These are phyloP conservation scores for Nothopassalora personata DNA, from an alignment of 2,329 filamentous ascomycete genomes.

Conservation along the genomic window DNA sequence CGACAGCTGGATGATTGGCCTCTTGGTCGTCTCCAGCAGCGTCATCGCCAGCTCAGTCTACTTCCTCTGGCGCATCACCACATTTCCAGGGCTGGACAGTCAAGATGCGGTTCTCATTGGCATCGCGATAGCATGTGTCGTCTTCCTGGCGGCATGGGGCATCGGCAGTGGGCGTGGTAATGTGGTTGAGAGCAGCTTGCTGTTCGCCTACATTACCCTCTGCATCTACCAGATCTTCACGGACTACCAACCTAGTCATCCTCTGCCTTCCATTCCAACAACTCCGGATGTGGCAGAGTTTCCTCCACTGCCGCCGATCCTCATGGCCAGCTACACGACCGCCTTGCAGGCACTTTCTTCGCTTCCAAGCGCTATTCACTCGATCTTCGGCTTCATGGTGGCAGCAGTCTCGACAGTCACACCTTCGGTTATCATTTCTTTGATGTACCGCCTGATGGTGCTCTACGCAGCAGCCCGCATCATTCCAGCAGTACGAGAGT, in stretches of 20 bases:
- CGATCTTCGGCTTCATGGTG: constrained; percentile 77
- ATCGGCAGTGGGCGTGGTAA: constrained; percentile 92
- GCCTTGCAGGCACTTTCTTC: constrained; percentile 76
- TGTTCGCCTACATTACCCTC: constrained; percentile 96
- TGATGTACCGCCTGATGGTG: constrained; percentile 88
- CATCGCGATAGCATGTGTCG: constrained; percentile 82
- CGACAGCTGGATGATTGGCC: constrained; percentile 93
- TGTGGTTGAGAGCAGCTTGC: constrained; percentile 85
- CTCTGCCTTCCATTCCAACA: constrained; percentile 42
- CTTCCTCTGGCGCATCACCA: constrained; percentile 91
- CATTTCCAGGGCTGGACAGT: constrained; percentile 88
- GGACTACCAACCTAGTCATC: constrained; percentile 78
- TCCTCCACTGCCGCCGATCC: constrained; percentile 90
- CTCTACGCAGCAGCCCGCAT: constrained; percentile 94
- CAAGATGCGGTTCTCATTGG: constrained; percentile 90
- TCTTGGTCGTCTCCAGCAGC: constrained; percentile 81
- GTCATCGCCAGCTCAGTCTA: constrained; percentile 92
- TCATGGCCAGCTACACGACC: constrained; percentile 97
- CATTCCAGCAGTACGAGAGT: constrained; percentile 86
- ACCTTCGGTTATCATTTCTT: constrained; percentile 88
- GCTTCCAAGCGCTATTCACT: constrained; percentile 77
- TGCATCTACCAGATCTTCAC: constrained; percentile 99
- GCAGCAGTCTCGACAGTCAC: constrained; percentile 94
- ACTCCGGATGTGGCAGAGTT: constrained; percentile 66
- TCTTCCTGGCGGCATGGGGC: constrained; percentile 89